Percentiles rank a stretch among this genome's conserved stretches.
phyloP scores from a whole-genome alignment of 805 yeast genomes.

The Limtongozyma cylindracea region DNA sequence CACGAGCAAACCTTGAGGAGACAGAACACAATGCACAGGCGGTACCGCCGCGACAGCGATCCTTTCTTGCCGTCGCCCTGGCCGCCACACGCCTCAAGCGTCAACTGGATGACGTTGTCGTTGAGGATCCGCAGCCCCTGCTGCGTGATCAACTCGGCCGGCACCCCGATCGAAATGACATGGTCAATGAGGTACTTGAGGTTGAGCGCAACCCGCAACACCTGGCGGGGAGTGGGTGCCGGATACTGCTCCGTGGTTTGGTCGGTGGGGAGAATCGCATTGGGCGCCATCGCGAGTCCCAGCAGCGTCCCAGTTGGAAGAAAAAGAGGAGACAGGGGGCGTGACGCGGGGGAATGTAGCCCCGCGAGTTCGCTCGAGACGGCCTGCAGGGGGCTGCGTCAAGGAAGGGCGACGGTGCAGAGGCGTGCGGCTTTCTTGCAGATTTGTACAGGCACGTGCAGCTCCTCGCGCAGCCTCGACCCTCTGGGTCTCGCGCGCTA shows the following conservation, averaged over 20 bases:
- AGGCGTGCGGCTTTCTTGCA: too few relatives aligned
- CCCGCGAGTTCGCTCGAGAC: too few relatives aligned
- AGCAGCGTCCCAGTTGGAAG: too few relatives aligned
- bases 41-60: constrained; percentile 31
- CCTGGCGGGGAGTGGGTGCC: constrained; percentile 16
- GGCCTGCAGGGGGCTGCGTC: too few relatives aligned
- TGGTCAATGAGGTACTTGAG: constrained; percentile 50
- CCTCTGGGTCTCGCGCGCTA: too few relatives aligned
- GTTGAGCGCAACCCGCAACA: constrained; percentile 43
- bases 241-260: not conserved
- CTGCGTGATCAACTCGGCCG: constrained; percentile 18
- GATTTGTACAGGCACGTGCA: too few relatives aligned
- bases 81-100: constrained; percentile 63
- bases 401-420: too few relatives aligned
- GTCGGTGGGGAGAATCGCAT: too few relatives aligned
- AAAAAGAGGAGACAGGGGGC: too few relatives aligned
- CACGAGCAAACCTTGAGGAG: constrained; percentile 55
- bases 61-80: constrained; percentile 29
- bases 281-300: too few relatives aligned
- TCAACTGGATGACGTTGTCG: constrained; percentile 28
- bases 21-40: constrained; percentile 44
- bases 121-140: constrained; percentile 37
- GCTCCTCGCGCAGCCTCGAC: too few relatives aligned
- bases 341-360: too few relatives aligned
- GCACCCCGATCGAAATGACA: constrained; percentile 41